These are phyloP conservation scores for Hibiscus trionum DNA, from an alignment of 345 rosid species.

Conservation along the genomic window DNA sequence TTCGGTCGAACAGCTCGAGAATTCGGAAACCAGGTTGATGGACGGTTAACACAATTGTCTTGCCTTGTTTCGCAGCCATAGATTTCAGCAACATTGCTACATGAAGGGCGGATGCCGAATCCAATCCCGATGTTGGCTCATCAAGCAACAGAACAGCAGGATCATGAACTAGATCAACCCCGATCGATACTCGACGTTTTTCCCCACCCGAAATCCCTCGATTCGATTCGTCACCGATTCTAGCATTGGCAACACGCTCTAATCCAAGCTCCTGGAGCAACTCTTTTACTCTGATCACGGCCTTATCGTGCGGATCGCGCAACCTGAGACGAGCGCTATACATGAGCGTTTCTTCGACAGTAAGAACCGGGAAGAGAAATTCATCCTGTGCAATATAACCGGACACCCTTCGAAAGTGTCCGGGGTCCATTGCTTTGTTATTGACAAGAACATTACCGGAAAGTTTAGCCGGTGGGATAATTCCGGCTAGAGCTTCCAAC, in stretches of 20 bases:
- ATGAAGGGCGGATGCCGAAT: not conserved
- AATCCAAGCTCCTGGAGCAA: conserved; percentile 66
- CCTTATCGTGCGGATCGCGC: conserved; percentile 30
- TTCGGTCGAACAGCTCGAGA: not conserved
- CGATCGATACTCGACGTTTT: not conserved
- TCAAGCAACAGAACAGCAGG: not conserved
- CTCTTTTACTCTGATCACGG: conserved; percentile 37
- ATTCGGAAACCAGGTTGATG: not conserved
- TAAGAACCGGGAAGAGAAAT: conserved; percentile 65
- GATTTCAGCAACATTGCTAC: not conserved
- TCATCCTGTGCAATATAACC: conserved; percentile 32
- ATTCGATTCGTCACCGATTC: not conserved
- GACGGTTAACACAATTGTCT: not conserved
- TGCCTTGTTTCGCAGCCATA: not conserved
- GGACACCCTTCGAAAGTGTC: not conserved
- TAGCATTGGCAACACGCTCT: conserved; percentile 34
- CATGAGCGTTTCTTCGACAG: conserved; percentile 72
- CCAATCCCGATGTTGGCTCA: not conserved
- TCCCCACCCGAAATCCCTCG: not conserved
- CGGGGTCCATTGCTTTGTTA: not conserved
- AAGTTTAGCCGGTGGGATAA: conserved; percentile 18
- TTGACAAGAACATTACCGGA: not conserved
- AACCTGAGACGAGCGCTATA: conserved; percentile 71
- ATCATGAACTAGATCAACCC: not conserved
- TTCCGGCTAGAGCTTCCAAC: conserved; percentile 70